A percentile compares a stretch with the other conserved stretches of the same genome.
phyloP scores from a whole-genome alignment of 2,329 filamentous ascomycete genomes.

The Calonectria crousiana region DNA sequence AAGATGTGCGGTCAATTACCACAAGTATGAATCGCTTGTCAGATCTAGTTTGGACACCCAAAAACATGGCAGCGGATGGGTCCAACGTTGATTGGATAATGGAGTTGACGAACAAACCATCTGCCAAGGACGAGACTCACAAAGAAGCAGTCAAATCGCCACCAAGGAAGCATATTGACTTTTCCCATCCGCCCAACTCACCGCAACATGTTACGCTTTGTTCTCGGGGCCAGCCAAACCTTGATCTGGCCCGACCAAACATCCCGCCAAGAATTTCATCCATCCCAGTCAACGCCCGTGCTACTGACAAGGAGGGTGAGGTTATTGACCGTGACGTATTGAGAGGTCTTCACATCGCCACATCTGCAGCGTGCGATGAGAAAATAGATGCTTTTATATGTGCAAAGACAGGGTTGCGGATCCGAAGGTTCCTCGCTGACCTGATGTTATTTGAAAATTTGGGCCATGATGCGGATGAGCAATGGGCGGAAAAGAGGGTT shows the following conservation, averaged over 20 bases:
- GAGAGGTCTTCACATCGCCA: constrained; percentile 66
- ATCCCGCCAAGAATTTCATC: constrained; percentile 53
- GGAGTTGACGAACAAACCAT: background rate
- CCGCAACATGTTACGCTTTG: constrained; percentile 42
- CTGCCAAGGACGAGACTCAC: background rate
- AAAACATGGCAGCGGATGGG: background rate
- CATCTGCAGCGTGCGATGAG: constrained; percentile 68
- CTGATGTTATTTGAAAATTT: constrained; percentile 64
- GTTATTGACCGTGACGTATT: constrained; percentile 66
- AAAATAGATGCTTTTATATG: constrained; percentile 65
- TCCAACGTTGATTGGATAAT: constrained; percentile 6
- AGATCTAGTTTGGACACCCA: constrained; percentile 4
- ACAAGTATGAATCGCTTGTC: constrained; percentile 22
- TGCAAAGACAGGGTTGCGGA: constrained; percentile 63
- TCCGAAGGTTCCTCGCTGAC: constrained; percentile 68
- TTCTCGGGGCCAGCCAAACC: constrained; percentile 43
- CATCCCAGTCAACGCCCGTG: constrained; percentile 41
- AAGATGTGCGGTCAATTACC: constrained; percentile 8
- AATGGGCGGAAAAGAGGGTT: constrained; percentile 44
- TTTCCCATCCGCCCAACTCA: constrained; percentile 15
- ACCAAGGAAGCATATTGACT: background rate
- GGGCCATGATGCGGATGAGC: constrained; percentile 43
- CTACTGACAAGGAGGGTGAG: constrained; percentile 44
- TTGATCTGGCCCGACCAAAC: constrained; percentile 46
- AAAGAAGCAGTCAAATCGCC: background rate